These are phyloP conservation scores for Dipodascus albidus DNA, from an alignment of 805 yeast genomes.

Conservation along the genomic window DNA sequence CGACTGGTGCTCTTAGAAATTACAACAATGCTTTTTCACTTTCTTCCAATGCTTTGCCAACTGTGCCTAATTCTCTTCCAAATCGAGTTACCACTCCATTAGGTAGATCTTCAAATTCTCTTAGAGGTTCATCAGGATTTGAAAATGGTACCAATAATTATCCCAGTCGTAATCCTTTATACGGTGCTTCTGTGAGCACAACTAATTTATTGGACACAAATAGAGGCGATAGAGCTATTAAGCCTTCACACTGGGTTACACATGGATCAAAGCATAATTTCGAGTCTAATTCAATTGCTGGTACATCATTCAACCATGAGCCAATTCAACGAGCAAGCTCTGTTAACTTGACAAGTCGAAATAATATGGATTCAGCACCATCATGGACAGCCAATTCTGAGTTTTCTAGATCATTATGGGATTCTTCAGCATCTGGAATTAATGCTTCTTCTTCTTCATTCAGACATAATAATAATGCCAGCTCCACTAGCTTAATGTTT, in stretches of 20 bases:
- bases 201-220: not conserved
- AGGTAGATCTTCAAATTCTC: not conserved
- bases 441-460: not conserved
- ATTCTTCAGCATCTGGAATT: not conserved
- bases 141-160: not conserved
- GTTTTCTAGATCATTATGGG: not conserved
- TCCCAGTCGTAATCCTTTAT: not conserved
- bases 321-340: constrained; percentile 1
- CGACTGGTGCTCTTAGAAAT: not conserved
- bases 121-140: not conserved
- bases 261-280: not conserved
- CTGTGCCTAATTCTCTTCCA: not conserved
- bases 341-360: not conserved
- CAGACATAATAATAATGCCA: not conserved
- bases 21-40: not conserved
- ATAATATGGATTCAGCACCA: not conserved
- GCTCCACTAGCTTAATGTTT: not conserved
- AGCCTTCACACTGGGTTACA: not conserved
- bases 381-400: not conserved
- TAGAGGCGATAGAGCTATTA: not conserved
- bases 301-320: not conserved
- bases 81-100: not conserved
- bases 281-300: not conserved
- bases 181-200: not conserved
- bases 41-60: not conserved